Evolutionary conservation across 2,329 filamentous ascomycete species (phyloP), one percentile per base, ranked within the genome.

Genomic region (Cercospora sp.): DNA sequence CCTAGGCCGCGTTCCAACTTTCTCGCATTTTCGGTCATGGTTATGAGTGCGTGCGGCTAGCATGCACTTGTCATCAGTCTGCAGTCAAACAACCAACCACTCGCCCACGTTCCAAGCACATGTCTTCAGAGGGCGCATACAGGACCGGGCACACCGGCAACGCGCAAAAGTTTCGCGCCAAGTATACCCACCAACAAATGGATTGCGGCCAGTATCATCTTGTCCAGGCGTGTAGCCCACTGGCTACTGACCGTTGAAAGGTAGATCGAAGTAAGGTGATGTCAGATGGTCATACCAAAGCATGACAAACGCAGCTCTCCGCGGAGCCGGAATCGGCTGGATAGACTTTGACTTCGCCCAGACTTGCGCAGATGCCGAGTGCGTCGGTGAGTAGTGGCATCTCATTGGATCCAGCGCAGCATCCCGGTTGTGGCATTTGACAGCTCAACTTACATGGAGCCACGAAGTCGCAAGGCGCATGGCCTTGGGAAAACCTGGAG

Each of bases 301-400:
- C 12, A 58, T 58, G 55, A 58, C 31, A 31, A 58, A 36, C 12
- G 26, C 55, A 20, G 31, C 28, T 12, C 10, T 58, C 55, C 55
- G 55, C 55, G 55, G 55, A 58, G 18, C 48, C 48, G 48, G 20
- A 53, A 53, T 53, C 48, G 48, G 20, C 48, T 53, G 48, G 48
- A 53, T 53, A 53, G 48, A 53, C 48, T 26, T 28, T 26, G 48
- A 26, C 20, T 53, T 28, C 10, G 12, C 10, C 10, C 18, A 23
- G 10, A 1, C 18, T 51, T 3, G 18, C 3, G 20, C 45, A 23
- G 45, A 40, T 10, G n/a, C 42, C 40, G 45, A 12, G 4, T 5
- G 18, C 5, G n/a, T 51, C 45, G 45, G 45, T 51, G 18, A 2
- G 8, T 2, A 1, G 20, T 51, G 18, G 9, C 10, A 20, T 48